Conservation (phyloP, 2,329 filamentous ascomycete genomes). For the Nemania serpens region DNA sequence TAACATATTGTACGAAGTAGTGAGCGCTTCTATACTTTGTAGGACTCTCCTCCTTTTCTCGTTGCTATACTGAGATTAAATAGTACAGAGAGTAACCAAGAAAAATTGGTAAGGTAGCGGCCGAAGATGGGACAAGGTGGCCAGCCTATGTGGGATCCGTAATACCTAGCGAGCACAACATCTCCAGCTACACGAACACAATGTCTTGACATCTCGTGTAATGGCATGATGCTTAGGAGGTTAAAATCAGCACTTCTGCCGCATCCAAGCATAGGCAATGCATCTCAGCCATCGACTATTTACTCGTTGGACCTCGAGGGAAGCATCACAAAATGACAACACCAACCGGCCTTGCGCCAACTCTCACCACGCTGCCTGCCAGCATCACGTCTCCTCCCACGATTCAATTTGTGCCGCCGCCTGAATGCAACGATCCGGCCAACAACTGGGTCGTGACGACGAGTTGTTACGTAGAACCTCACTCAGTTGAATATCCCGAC, state of each 20-base stretch:
- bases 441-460: slow-evolving; percentile 28
- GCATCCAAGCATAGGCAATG: not conserved
- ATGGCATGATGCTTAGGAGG: not conserved
- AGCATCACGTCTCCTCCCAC: slow-evolving; percentile 26
- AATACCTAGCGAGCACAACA: not conserved
- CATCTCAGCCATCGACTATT: not conserved
- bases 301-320: not conserved
- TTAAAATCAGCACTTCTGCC: not conserved
- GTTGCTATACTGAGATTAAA: no score
- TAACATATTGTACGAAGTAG: no score
- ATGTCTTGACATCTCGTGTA: slow-evolving; percentile 6
- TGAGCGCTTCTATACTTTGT: no score
- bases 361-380: slow-evolving; percentile 4
- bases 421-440: slow-evolving; percentile 24
- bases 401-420: slow-evolving; percentile 21
- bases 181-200: not conserved
- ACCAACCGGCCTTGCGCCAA: slow-evolving; percentile 6
- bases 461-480: slow-evolving; percentile 22
- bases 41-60: no score
- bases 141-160: not conserved
- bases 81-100: no score
- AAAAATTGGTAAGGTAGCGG: no score
- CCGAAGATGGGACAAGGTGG: not conserved
- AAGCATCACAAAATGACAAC: slow-evolving; percentile 6
- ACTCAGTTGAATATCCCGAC: slow-evolving; percentile 1